Evolutionary conservation across 257 asterid genomes (phyloP), one percentile per base, ranked within the genome.

Genomic region (Verbascum thapsus): DNA sequence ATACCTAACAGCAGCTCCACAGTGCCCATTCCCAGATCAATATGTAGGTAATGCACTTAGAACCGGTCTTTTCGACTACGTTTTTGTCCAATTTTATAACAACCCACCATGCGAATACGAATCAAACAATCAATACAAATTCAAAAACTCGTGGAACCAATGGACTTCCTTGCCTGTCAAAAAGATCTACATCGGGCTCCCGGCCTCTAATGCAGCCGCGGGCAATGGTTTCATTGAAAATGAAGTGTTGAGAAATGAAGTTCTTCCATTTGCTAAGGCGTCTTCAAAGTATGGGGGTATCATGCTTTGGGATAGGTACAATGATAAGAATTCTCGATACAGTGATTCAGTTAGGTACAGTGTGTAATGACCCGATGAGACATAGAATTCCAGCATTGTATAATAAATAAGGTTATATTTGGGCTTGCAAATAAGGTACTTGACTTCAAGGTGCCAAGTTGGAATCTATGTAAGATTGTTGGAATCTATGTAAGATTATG

Each of bases 271-370:
- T 41, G 63, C 49, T 3, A 63, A 70, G 48, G 48, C 30, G 18
- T 71, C 49, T 8, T 8, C 61, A 32, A 71, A 63, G 44, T 71
- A 71, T 71, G 67, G 55, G 15, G 75, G 75, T 9, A 63, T 71
- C 30, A 71, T 71, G 75, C 66, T 63, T 17, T 49, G 71, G 56
- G 54, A 71, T 39, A 43, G 71, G 58, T 64, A 52, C 15, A 17
- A 58, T 50, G 76, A 71, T 48, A 1, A 34, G 30, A 44, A 63
- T 15, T 56, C 1, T 30, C 71, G 57, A 49, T 71, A 63, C 15
- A 62, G 71, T 56, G 42, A 38, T 53, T 70, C 61, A 6, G 59
- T 47, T 16, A 70, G 48, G 37, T 32, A 59, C 37, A 61, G 59
- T 54, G 70, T 63, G 13, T 70, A 47, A 39, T 41, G 47, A 41